Evolutionary conservation across 768 basidiomycete species (phyloP).

Genomic region (Suillus subluteus): DNA sequence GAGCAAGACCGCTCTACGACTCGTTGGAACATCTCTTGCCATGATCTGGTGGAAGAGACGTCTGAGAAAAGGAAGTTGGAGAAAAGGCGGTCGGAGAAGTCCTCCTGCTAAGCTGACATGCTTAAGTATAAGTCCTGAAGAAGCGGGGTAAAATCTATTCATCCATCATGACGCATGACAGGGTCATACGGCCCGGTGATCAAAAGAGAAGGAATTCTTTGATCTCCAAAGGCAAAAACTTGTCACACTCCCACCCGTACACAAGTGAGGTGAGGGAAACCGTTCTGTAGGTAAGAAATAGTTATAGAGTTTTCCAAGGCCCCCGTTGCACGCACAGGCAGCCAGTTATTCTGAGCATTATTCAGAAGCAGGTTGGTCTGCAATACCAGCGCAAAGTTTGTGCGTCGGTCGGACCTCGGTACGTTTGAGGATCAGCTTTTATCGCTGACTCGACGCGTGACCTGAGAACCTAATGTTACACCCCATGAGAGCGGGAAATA

Average conservation of each 20-base stretch:
- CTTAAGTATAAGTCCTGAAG: slow-evolving; percentile 18
- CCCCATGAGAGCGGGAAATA: neutral
- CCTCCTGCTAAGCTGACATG: neutral
- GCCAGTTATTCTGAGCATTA: neutral
- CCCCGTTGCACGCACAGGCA: neutral
- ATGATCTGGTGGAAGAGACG: slow-evolving; percentile 15
- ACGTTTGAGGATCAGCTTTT: neutral
- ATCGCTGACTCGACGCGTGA: neutral
- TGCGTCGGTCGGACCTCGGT: slow-evolving; percentile 1
- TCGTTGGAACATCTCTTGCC: slow-evolving; percentile 57
- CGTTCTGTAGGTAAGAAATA: neutral
- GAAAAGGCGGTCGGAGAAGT: slow-evolving; percentile 2
- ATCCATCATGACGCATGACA: slow-evolving; percentile 21
- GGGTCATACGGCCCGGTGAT: slow-evolving; percentile 14
- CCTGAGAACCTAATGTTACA: neutral
- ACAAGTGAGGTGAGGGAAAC: neutral
- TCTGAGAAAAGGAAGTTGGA: slow-evolving; percentile 6
- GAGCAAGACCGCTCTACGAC: slow-evolving; percentile 62
- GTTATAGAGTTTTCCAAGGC: neutral
- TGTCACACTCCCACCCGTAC: too few species aligned
- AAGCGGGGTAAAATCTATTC: slow-evolving; percentile 2
- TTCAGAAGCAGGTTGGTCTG: neutral
- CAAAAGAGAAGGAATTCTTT: slow-evolving; percentile 9
- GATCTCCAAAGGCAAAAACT: neutral
- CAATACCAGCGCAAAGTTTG: neutral